Base-by-base conservation (phyloP, 768 basidiomycete species). In the Tricholoma sp. region DNA sequence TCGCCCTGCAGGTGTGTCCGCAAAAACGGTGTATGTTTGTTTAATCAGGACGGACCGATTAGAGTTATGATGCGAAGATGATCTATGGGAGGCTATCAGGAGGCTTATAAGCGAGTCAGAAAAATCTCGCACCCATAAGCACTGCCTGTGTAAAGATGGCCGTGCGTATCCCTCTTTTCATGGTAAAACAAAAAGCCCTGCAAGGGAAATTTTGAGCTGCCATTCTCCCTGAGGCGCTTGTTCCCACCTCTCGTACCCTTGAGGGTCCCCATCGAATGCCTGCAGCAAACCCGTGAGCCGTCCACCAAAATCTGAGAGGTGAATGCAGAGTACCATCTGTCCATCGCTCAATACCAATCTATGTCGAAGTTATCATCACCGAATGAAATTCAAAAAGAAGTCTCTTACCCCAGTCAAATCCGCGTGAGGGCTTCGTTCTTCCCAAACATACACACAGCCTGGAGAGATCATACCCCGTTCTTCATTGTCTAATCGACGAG, bases 341-440 rank as follows among this genome's bases (percentile, higher is more conserved):
- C 89, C 89, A 91, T 55, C 89, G 77, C 71, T 89, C 88, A 35
- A 91, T 89, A 51, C 88, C 88, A 47, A 88, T 83, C 88, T 89
- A 56, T 18, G 53, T 43, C 53, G 27, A 56, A n/a, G 50, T 50
- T 29, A 49, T n/a, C 37, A 18, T 59, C 59, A 21, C 39, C 61
- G 50, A 61, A 47, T 50, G 50, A 49, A 34, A 31, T 39, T 21
- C 18, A 31, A 19, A 32, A n/a, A 27, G 27, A 19, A 41, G 51
- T 3, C 37, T 72, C 81, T 67, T 71, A 89, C 87, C 60, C 88
- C 87, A 57, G 86, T 87, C 27, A 86, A 74, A 60, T 89, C 89
- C 50, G 85, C 77, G 57, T 85, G 82, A 39, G 86, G 82, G 0
- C 84, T 84, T 55, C 90, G 79, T 70, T 92, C 90, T 66, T 91